Conservation (phyloP, 495 filamentous ascomycete genomes). For the Penicillium psychrofluorescens region DNA sequence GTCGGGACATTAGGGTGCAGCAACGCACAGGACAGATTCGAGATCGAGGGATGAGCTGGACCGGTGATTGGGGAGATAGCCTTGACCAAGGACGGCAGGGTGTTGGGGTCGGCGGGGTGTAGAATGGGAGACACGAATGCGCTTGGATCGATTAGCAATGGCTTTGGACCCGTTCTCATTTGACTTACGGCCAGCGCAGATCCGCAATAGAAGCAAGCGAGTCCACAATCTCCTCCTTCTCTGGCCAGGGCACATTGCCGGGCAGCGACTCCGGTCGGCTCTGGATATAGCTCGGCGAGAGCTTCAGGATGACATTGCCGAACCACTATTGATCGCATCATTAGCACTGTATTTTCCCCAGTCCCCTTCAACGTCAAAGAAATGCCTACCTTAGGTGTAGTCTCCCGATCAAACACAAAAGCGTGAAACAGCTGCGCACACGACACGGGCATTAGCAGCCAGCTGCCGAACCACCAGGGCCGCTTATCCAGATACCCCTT, state of each 20-base stretch:
- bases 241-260: constrained; percentile 62
- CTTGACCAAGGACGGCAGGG: constrained; percentile 57
- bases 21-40: constrained; percentile 76
- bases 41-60: constrained; percentile 77
- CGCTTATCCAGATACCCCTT: constrained; percentile 69
- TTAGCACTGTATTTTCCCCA: constrained; percentile 3
- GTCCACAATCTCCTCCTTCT: constrained; percentile 68
- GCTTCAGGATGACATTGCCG: constrained; percentile 63
- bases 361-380: neutral
- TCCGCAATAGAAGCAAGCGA: constrained; percentile 71
- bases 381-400: constrained; percentile 54
- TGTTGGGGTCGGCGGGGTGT: constrained; percentile 59
- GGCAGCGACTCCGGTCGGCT: constrained; percentile 64
- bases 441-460: constrained; percentile 89
- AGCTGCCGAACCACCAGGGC: constrained; percentile 91
- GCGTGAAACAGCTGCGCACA: constrained; percentile 88
- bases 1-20: constrained; percentile 86
- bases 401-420: constrained; percentile 87
- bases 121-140: constrained; percentile 80
- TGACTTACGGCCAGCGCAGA: constrained; percentile 75
- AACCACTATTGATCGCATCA: constrained; percentile 42
- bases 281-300: constrained; percentile 73
- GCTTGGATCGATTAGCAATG: constrained; percentile 4
- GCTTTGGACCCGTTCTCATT: neutral
- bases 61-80: constrained; percentile 72